Evolutionary conservation across 345 rosid genomes (phyloP), one percentile per base, ranked within the genome.

Genomic region (Xanthoceras sorbifolium): DNA sequence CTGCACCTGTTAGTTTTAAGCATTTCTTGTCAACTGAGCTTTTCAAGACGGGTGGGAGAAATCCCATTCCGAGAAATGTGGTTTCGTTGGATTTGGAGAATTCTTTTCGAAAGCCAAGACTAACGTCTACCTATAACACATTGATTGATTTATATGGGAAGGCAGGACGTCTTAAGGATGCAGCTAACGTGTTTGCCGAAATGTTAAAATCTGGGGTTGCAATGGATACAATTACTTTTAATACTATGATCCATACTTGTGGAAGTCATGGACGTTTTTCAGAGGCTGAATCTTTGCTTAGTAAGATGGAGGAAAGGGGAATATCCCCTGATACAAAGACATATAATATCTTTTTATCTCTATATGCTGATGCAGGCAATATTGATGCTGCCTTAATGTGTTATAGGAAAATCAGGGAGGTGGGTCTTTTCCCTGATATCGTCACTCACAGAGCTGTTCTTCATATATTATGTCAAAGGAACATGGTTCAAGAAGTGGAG

Each of bases 61-160:
- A 44, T 63, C 89, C 87, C 72, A 64, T 77, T 78, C 80, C 74
- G 12, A 77, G 81, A 74, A 84, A 67, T 57, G 15, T 40, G 61
- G 87, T 72, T 60, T 46, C 83, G 6, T 46, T 42, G 14, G 82
- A 84, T 75, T 57, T 42, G 0, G 89, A 86, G 25, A 79, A 67
- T 62, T 73, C 84, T 67, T 76, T 79, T 74, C 76, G 86, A 61
- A 93, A 85, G 87, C 98, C 94, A 54, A 78, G 68, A 63, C 77
- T 87, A n/a, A 90, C 97, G 9, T 81, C 94, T 6, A 94, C 97
- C 0, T 94, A 87, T 75, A 94, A 93, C 65, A 87, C 93, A 31
- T 77, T 94, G 81, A 93, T 94, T 78, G 98, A 94, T 88, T 79
- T 94, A 85, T 94, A 94, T 74, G 98, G 97, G 25, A 94, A 94